Base-by-base conservation (phyloP, 2,329 filamentous ascomycete genomes). In the Exophiala calicioides region DNA sequence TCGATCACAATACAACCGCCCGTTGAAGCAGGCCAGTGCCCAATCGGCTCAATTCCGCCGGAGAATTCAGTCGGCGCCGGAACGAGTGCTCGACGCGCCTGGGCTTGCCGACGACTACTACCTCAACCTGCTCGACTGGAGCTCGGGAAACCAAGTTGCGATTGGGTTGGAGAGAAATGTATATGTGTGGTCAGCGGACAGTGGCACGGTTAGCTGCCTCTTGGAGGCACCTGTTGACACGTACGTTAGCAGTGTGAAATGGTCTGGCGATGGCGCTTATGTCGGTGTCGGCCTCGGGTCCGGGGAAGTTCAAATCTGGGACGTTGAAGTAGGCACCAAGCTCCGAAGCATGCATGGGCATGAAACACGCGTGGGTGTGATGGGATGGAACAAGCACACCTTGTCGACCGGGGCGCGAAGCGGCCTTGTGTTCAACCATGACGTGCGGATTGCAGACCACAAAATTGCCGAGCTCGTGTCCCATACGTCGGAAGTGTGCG, bases 311-410 rank as follows among this genome's bases (percentile, higher is more conserved):
- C 93, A 98, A 74, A 98, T 98, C 73, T 98, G 58, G 58, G 58
- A 60, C 30, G 56, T 60, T 13, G 87, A 95, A 61, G 93, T 98
- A 69, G 83, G 86, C 53, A 85, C 84, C 64, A 97, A 97, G 80
- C 85, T 98, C 50, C 90, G 93, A 68, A 96, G 90, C 78, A 98
- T 98, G 93, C 87, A 90, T 66, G 93, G 93, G 51, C 93, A 98
- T 66, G 91, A 97, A 64, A 91, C 89, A 29, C 90, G 93, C 44
- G 91, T 98, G 55, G 89, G 90, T 65, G 91, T 95, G 57, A 96
- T 97, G 90, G 89, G 90, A 64, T 98, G 93, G 93, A 95, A 89
- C 79, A 97, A 97, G 81, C 93, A 97, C 72, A 82, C 94, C 47
- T 80, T 98, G 41, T 97, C 93, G 29, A 96, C 91, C 16, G 93